Evolutionary conservation across 495 filamentous ascomycete species (phyloP), one percentile per base, ranked within the genome.

Genomic region (Xylaria bambusicola): DNA sequence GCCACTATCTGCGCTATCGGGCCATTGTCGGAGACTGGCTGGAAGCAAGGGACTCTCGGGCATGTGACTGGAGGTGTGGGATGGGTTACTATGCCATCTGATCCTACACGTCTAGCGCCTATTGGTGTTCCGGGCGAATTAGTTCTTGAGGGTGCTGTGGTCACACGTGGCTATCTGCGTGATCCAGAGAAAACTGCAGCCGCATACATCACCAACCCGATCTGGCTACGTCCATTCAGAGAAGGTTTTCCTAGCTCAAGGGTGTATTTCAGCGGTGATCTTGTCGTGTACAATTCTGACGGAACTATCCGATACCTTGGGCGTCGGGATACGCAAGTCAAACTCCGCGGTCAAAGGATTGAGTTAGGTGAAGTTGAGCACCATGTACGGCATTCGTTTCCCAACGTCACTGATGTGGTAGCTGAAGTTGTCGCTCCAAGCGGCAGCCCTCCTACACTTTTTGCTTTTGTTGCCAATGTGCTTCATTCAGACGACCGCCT

Each of bases 61-160:
- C 52, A 44, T 9, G 57, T 69, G 69, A 17, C 74, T 64, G 63
- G 77, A 70, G 27, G 64, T 73, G 40, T 56, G 18, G 76, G 78
- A 1, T 84, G 82, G 82, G 73, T 85, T 20, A 72, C 80, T 20
- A 78, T 83, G 48, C 61, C 76, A 1, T 74, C 77, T 0, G 68
- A 83, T 57, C 76, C 77, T 38, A 57, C 80, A 47, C 66, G 70
- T 12, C 66, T 84, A 6, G 68, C 71, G 6, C 79, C 78, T 0
- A 33, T 82, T 20, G 79, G 80, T 5, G 58, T 29, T 0, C n/a
- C 52, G 3, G 74, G 73, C 10, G 74, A 77, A 51, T 53, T 77
- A 0, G 26, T 71, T 0, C 59, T 77, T 10, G 72, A 77, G 56
- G 73, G 74, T 1, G 62, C 72, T 2, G 24, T 63, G 0, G 59